Conservation (phyloP, 2,329 filamentous ascomycete genomes). For the Apiospora koreana region DNA sequence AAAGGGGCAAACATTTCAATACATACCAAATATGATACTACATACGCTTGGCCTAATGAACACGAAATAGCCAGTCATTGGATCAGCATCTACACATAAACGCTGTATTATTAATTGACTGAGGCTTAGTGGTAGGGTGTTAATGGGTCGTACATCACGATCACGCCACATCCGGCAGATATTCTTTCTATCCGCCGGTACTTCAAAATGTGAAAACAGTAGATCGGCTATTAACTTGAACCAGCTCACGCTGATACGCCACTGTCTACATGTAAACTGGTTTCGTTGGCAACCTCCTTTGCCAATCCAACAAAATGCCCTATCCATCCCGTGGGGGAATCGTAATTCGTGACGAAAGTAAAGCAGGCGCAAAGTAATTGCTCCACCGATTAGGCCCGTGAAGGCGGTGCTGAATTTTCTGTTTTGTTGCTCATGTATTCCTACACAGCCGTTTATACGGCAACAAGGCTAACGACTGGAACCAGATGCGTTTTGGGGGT, state of each 20-base stretch:
- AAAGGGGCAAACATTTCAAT: too few relatives aligned
- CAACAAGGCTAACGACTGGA: constrained; percentile 2
- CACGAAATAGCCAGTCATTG: neutral
- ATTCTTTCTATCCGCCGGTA: neutral
- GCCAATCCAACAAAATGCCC: neutral
- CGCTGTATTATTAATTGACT: too few relatives aligned
- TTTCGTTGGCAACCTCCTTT: neutral
- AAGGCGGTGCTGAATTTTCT: neutral
- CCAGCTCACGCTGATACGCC: neutral
- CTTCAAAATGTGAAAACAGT: neutral
- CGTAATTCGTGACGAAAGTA: constrained; percentile 7
- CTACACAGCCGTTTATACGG: constrained; percentile 1
- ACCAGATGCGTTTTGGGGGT: constrained; percentile 11
- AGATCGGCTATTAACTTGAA: neutral
- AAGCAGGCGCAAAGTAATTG: neutral
- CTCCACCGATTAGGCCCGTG: constrained; percentile 2
- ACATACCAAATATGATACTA: too few relatives aligned
- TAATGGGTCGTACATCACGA: neutral
- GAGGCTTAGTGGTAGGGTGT: neutral
- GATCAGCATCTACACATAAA: neutral
- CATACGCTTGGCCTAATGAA: too few relatives aligned
- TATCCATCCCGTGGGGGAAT: constrained; percentile 7
- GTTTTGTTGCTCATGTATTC: constrained; percentile 1
- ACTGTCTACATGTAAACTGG: neutral
- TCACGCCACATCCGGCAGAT: neutral